Evolutionary conservation across 2,329 filamentous ascomycete species (phyloP), one percentile per base, ranked within the genome.

Genomic region (Exutisphaerella laricina): DNA sequence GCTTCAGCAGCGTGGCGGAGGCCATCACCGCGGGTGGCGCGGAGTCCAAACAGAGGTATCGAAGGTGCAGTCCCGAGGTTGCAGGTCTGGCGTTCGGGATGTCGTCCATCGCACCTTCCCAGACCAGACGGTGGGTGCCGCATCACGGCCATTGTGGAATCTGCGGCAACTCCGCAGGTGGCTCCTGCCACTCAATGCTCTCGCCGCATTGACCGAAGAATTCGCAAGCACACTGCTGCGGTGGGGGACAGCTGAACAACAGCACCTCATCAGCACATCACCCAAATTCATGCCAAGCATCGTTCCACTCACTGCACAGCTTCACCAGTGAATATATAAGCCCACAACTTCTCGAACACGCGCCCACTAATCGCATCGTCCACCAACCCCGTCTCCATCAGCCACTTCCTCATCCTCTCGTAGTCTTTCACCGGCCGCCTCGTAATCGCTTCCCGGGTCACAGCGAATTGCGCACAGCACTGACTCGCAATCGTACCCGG

Each of bases 341-440:
- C 74, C 74, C 74, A 78, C 3, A 70, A 70, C 58, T 78, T 77
- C 52, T 78, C 74, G 58, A 78, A 68, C 5, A 77, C 67, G n/a
- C 73, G 58, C 4, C 75, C 74, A 50, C 69, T 72, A 25, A 75
- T 61, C 13, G 66, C 68, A 59, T 78, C 74, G 2, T 57, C 57
- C 13, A 21, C 16, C 37, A 77, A 48, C 0, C 64, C 51, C 1
- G 74, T 76, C 3, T 69, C 56, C 13, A 69, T 34, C 13, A 78
- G 56, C 74, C 75, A 78, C 3, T 68, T 58, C 14, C 71, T 63
- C 48, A 69, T 74, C 38, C 52, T 39, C 46, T 54, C 45, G 38
- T 66, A 66, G 12, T 64, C 60, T 3, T 43, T 48, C 39, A 57
- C 49, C 14, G 54, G 50, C 22, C 58, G 36, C 45, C 48, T 53